Evolutionary conservation across 805 yeast species (phyloP).

Genomic region (Metschnikowia anglica): DNA sequence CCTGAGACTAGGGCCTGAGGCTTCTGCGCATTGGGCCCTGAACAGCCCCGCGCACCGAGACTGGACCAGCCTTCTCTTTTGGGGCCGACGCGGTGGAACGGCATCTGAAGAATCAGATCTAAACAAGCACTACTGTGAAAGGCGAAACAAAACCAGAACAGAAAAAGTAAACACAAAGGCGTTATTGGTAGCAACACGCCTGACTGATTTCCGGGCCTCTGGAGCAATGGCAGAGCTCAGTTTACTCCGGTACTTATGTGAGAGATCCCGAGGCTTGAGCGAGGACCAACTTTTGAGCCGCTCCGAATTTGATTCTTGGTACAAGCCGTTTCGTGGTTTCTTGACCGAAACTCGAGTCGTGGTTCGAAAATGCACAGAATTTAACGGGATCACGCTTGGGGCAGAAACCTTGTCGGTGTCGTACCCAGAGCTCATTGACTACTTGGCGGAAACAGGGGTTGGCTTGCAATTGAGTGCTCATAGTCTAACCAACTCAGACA

Average conservation of each 20-base stretch:
- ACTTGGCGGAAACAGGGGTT: neutral
- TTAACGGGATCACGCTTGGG: neutral
- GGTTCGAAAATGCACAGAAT: no score
- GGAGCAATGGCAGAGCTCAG: constrained; percentile 1
- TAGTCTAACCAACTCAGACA: neutral
- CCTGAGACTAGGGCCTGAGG: no score
- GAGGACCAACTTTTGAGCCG: neutral
- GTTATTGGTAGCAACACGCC: no score
- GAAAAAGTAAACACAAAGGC: no score
- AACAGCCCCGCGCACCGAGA: no score
- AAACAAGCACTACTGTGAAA: no score
- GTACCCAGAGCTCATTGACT: constrained; percentile 4
- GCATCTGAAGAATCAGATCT: no score
- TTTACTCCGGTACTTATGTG: constrained; percentile 5
- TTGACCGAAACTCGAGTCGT: constrained; percentile 2
- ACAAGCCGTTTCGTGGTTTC: constrained; percentile 1
- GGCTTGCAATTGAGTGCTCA: neutral
- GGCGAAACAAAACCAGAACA: neutral
- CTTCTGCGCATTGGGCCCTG: no score
- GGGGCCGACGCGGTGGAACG: no score
- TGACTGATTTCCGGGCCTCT: neutral
- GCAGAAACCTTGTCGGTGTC: neutral
- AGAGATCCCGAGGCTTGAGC: neutral
- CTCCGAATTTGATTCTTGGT: constrained; percentile 4
- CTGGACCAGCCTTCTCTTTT: no score